Percentiles rank a stretch among this genome's conserved stretches.
Conservation (phyloP, 495 filamentous ascomycete genomes). For the Penicillium pancosmium region DNA sequence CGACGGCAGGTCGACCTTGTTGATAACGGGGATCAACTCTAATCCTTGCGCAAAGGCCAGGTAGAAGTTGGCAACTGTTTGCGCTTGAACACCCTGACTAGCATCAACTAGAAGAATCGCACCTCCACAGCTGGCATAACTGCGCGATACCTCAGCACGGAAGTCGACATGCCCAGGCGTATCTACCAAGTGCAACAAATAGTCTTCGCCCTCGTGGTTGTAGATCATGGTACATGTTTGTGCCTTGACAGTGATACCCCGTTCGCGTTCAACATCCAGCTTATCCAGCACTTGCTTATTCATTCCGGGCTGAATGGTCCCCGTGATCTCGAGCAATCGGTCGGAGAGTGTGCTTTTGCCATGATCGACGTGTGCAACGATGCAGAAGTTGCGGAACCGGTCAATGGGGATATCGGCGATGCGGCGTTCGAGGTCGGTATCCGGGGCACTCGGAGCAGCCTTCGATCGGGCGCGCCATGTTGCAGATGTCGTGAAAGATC, state of each 20-base stretch:
- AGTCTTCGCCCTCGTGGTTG: constrained; percentile 80
- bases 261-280: constrained; percentile 91
- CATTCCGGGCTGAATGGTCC: constrained; percentile 81
- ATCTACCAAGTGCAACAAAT: constrained; percentile 92
- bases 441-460: constrained; percentile 18
- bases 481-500: constrained; percentile 46
- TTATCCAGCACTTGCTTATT: constrained; percentile 98
- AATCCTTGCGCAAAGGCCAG: constrained; percentile 91
- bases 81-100: constrained; percentile 88
- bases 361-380: constrained; percentile 98
- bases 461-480: constrained; percentile 39
- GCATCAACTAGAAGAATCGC: constrained; percentile 92
- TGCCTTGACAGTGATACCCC: constrained; percentile 97
- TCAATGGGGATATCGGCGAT: constrained; percentile 89
- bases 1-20: constrained; percentile 91
- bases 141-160: constrained; percentile 89
- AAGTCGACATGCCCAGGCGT: constrained; percentile 99
- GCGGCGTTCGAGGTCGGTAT: constrained; percentile 70
- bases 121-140: constrained; percentile 93
- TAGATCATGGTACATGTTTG: constrained; percentile 99
- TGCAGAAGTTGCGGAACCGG: constrained; percentile 93
- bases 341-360: constrained; percentile 95
- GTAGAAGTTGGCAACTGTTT: constrained; percentile 98
- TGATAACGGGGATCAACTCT: constrained; percentile 85
- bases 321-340: constrained; percentile 89